phyloP scores from a whole-genome alignment of 2,329 filamentous ascomycete species.

The Atkinsonella texensis region DNA sequence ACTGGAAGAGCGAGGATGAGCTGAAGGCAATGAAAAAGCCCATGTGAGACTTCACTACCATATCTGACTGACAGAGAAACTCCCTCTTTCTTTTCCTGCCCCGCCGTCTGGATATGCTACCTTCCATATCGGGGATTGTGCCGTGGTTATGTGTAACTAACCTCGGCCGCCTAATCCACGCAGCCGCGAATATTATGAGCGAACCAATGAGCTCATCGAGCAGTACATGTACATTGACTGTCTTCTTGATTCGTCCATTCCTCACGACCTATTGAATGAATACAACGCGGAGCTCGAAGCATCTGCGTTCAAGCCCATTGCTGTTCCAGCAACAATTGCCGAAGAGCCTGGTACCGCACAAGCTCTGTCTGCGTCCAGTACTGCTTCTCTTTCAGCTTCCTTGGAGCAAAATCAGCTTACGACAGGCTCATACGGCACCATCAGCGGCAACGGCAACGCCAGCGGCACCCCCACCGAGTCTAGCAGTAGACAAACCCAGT shows the following conservation, averaged over 20 bases:
- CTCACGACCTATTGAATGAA: conserved; percentile 82
- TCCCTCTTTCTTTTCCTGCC: background rate
- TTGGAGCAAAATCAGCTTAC: background rate
- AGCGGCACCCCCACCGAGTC: conserved; percentile 18
- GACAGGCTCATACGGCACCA: conserved; percentile 18
- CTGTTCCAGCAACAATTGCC: conserved; percentile 62
- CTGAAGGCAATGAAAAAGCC: conserved; percentile 58
- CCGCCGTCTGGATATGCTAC: background rate
- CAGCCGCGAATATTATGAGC: conserved; percentile 74
- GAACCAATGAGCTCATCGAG: conserved; percentile 77
- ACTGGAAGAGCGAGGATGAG: conserved; percentile 72
- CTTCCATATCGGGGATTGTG: background rate
- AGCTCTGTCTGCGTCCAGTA: conserved; percentile 10
- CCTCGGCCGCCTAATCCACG: background rate
- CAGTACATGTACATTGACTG: conserved; percentile 91
- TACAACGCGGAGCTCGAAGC: conserved; percentile 54
- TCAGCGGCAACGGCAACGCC: conserved; percentile 14
- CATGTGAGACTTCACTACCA: conserved; percentile 33
- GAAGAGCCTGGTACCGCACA: conserved; percentile 44
- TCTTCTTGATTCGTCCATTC: conserved; percentile 81
- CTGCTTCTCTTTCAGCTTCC: conserved; percentile 8
- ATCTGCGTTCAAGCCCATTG: conserved; percentile 39
- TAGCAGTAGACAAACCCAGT: conserved; percentile 5
- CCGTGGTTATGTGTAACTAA: background rate
- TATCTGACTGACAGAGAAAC: too few relatives aligned